These are phyloP conservation scores for Hypoxylon sp. DNA, from an alignment of 2,329 filamentous ascomycete species.

Conservation along the genomic window DNA sequence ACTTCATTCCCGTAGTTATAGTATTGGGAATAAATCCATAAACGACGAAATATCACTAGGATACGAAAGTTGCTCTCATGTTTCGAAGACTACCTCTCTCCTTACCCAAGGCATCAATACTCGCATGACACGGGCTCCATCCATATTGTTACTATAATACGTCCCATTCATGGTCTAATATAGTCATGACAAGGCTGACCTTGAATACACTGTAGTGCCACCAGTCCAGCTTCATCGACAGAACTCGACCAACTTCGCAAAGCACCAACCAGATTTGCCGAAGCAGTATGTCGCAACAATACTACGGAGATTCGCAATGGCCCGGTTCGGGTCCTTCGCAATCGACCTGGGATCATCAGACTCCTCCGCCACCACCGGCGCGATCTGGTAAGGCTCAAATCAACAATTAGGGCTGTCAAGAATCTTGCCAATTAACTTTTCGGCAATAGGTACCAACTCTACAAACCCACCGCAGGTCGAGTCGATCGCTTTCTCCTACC, in stretches of 20 bases:
- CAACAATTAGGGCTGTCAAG: neutral
- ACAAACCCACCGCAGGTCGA: conserved; percentile 79
- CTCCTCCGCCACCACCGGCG: conserved; percentile 73
- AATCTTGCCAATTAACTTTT: conserved; percentile 47
- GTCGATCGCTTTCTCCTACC: conserved; percentile 82
- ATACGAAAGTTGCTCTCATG: neutral
- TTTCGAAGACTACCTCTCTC: conserved; percentile 5
- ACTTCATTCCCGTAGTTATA: conserved; percentile 2
- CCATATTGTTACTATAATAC: neutral
- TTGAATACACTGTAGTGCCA: conserved; percentile 20
- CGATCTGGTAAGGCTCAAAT: conserved; percentile 71
- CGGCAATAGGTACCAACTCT: conserved; percentile 76
- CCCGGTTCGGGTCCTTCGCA: conserved; percentile 64
- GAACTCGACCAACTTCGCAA: neutral
- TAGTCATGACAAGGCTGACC: conserved; percentile 29
- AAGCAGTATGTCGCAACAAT: conserved; percentile 55
- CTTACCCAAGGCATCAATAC: conserved; percentile 5
- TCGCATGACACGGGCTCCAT: neutral
- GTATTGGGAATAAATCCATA: neutral
- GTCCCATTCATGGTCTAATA: conserved; percentile 6
- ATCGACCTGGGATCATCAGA: conserved; percentile 80
- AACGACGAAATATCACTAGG: conserved; percentile 2
- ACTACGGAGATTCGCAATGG: conserved; percentile 56
- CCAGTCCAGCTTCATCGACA: conserved; percentile 10
- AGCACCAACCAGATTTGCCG: conserved; percentile 5